Evolutionary conservation across 768 basidiomycete genomes (phyloP).

Genomic region (Leccinum disarticulatum): DNA sequence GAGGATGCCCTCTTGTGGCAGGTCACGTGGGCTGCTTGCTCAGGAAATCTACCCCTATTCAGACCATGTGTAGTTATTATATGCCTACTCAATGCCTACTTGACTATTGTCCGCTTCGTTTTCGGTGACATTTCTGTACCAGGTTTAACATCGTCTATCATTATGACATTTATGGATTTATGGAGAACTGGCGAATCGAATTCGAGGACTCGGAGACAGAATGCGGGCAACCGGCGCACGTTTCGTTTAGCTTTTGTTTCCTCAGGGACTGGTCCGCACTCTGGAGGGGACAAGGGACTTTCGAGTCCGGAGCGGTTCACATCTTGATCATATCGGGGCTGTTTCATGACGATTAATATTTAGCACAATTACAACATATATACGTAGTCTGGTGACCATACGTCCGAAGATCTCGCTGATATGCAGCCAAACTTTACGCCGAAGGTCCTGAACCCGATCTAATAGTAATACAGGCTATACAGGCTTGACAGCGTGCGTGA

Average conservation of each 20-base stretch:
- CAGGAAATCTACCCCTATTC: neutral
- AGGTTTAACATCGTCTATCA: neutral
- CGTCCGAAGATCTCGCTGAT: neutral
- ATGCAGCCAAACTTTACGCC: neutral
- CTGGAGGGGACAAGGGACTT: neutral
- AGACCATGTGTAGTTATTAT: too few relatives aligned
- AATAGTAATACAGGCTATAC: neutral
- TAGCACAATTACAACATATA: neutral
- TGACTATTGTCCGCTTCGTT: neutral
- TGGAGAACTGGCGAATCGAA: neutral
- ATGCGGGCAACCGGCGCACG: neutral
- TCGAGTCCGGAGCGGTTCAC: neutral
- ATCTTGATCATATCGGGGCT: neutral
- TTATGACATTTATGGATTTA: too few relatives aligned
- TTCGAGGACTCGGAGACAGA: neutral
- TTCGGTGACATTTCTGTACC: neutral
- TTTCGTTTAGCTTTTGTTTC: neutral
- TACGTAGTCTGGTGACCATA: too few relatives aligned
- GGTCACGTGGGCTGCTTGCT: conserved; percentile 16
- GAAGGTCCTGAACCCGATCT: neutral
- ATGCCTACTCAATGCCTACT: neutral
- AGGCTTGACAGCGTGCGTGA: neutral
- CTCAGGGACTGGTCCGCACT: neutral
- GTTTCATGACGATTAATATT: neutral
- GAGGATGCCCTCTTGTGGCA: neutral